Percentiles rank a stretch among this genome's conserved stretches.
Evolutionary conservation across 2,329 filamentous ascomycete genomes (phyloP).

Genomic region (Fusarium papillatum): DNA sequence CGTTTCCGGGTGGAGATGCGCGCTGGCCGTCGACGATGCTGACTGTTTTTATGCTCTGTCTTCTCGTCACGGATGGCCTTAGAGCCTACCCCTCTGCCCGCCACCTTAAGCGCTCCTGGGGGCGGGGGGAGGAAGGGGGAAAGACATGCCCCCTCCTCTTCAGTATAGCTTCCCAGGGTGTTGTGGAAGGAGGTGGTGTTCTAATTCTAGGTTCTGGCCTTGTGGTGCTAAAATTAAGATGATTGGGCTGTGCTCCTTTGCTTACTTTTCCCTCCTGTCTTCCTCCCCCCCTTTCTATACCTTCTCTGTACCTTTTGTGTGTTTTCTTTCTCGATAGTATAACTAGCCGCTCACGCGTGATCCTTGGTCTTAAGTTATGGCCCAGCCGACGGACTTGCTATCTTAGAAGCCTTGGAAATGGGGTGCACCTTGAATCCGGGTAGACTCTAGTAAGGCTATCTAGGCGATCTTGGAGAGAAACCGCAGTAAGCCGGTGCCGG

Average conservation of each 20-base stretch:
- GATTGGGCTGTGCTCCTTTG: not conserved
- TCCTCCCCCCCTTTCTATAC: not conserved
- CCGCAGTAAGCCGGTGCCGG: not conserved
- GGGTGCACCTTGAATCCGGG: not conserved
- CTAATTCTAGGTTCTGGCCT: not conserved
- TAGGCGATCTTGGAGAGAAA: not conserved
- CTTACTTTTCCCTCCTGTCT: not conserved
- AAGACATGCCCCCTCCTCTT: not conserved
- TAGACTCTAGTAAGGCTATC: not conserved
- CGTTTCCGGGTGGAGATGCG: not conserved
- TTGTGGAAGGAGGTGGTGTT: not conserved
- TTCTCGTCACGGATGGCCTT: not conserved
- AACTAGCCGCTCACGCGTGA: not conserved
- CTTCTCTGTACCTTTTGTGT: not conserved
- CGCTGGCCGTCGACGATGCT: not conserved
- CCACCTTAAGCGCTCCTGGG: not conserved
- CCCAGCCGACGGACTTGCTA: not conserved
- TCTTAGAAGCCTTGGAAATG: not conserved
- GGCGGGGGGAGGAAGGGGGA: not conserved
- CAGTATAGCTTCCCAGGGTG: not conserved
- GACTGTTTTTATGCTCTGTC: not conserved
- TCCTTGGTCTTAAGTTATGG: not conserved
- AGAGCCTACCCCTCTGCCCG: not conserved
- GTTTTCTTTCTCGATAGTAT: not conserved
- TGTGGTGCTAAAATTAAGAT: not conserved